Percentiles rank a stretch among this genome's conserved stretches.
Conservation (phyloP, 257 asterid species). For the Perilla frutescens region DNA sequence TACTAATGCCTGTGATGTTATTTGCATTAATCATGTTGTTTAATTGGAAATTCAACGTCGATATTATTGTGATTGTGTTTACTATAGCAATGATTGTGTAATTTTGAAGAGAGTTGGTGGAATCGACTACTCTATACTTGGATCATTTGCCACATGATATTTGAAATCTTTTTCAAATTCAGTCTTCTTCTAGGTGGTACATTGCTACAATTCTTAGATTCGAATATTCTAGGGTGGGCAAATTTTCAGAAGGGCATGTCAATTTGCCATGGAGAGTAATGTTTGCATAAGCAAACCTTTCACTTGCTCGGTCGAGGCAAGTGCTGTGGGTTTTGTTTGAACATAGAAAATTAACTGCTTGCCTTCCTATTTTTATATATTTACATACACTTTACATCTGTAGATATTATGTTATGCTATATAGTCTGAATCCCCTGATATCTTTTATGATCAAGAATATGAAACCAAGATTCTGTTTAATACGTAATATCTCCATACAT, state of each 20-base stretch:
- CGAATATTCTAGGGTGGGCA: constrained; percentile 25
- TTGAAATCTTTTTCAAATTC: not conserved
- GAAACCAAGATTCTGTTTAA: too few species aligned
- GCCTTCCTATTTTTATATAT: too few species aligned
- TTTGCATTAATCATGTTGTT: constrained; percentile 15
- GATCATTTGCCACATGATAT: constrained; percentile 3
- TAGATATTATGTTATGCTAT: too few species aligned
- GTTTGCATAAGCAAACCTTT: constrained; percentile 38
- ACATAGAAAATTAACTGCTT: too few species aligned
- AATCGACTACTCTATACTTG: not conserved
- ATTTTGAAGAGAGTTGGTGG: constrained; percentile 18
- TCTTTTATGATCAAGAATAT: too few species aligned
- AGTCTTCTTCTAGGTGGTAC: constrained; percentile 45
- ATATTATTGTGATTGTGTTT: constrained; percentile 22
- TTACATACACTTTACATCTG: too few species aligned
- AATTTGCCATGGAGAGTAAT: constrained; percentile 36
- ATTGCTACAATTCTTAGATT: constrained; percentile 38
- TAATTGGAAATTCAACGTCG: constrained; percentile 1
- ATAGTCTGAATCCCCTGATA: too few species aligned
- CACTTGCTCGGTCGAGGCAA: constrained; percentile 50
- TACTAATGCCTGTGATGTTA: constrained; percentile 11
- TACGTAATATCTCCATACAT: too few species aligned
- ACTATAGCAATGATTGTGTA: constrained; percentile 24
- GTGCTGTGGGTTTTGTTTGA: constrained; percentile 42
- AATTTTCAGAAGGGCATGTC: constrained; percentile 36